Percentiles rank a stretch among this genome's conserved stretches.
phyloP scores from a whole-genome alignment of 2,329 filamentous ascomycete species.

The Juglanconis oblonga region DNA sequence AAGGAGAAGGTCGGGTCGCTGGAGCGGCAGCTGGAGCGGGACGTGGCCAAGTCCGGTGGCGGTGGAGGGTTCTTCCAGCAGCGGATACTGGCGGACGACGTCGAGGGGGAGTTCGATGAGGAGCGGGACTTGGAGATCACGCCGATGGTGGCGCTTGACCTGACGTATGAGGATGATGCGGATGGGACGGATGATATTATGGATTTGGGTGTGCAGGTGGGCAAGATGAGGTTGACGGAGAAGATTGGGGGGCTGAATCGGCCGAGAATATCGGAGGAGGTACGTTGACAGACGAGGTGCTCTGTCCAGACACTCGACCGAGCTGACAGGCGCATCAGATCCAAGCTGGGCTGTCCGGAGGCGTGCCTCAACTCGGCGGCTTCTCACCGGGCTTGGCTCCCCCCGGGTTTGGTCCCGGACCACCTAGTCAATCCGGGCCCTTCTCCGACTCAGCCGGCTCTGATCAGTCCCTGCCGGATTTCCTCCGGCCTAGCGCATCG shows the following conservation, averaged over 20 bases:
- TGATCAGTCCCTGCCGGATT: conserved; percentile 41
- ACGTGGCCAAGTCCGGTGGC: conserved; percentile 52
- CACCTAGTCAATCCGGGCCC: conserved; percentile 8
- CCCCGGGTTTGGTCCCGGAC: conserved; percentile 10
- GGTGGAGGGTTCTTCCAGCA: conserved; percentile 28
- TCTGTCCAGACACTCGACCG: neutral
- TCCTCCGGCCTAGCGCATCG: conserved; percentile 60
- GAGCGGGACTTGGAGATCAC: conserved; percentile 58
- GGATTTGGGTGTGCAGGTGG: conserved; percentile 69
- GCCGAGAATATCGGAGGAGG: conserved; percentile 68
- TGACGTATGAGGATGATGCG: conserved; percentile 65
- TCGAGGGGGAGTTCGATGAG: conserved; percentile 58
- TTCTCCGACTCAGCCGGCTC: conserved; percentile 23
- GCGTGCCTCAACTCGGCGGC: conserved; percentile 15
- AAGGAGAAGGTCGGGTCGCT: conserved; percentile 75
- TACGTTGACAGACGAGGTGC: conserved; percentile 31
- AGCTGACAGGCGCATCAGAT: conserved; percentile 26
- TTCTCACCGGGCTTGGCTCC: conserved; percentile 20
- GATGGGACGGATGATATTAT: conserved; percentile 59
- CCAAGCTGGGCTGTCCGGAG: conserved; percentile 31
- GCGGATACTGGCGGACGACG: conserved; percentile 44
- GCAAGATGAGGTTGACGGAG: conserved; percentile 71
- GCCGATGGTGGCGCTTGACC: conserved; percentile 60
- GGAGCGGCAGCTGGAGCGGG: conserved; percentile 66
- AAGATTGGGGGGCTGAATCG: conserved; percentile 70